A percentile compares a stretch with the other conserved stretches of the same genome.
phyloP scores from a whole-genome alignment of 2,329 filamentous ascomycete genomes.

The Microdochium trichocladiopsis region DNA sequence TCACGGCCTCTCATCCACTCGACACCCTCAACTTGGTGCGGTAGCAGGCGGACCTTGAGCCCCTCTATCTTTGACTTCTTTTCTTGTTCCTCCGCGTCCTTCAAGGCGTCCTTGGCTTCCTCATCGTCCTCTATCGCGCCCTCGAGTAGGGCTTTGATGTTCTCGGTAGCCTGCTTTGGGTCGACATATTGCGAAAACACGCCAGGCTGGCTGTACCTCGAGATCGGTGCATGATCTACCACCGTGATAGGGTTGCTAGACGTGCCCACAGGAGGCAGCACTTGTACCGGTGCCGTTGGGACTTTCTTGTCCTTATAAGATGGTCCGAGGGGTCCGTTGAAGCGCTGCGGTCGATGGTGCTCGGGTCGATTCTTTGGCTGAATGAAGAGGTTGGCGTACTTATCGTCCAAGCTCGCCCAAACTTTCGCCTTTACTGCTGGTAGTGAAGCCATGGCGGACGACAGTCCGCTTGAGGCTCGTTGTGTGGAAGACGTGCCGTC shows the following conservation, averaged over 20 bases:
- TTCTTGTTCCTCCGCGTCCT: slow-evolving; percentile 36
- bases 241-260: slow-evolving; percentile 20
- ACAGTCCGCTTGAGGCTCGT: slow-evolving; percentile 5
- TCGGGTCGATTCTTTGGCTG: slow-evolving; percentile 48
- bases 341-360: slow-evolving; percentile 44
- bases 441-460: slow-evolving; percentile 4
- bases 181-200: slow-evolving; percentile 60
- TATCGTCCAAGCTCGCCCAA: slow-evolving; percentile 35
- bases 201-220: slow-evolving; percentile 26
- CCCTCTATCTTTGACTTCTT: slow-evolving; percentile 63
- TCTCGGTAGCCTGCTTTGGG: slow-evolving; percentile 62
- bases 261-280: slow-evolving; percentile 16
- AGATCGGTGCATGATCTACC: slow-evolving; percentile 12
- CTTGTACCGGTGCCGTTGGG: slow-evolving; percentile 40
- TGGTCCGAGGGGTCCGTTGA: slow-evolving; percentile 40
- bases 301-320: slow-evolving; percentile 39
- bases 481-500: slow-evolving; percentile 8
- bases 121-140: slow-evolving; percentile 72
- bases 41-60: slow-evolving; percentile 79
- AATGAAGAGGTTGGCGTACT: slow-evolving; percentile 46
- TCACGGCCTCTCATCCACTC: slow-evolving; percentile 95
- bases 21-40: slow-evolving; percentile 90
- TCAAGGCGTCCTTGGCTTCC: slow-evolving; percentile 37
- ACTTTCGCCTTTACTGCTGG: slow-evolving; percentile 19
- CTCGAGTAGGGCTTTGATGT: slow-evolving; percentile 76